Percentiles rank a stretch among this genome's conserved stretches.
Evolutionary conservation across 495 filamentous ascomycete species (phyloP).

Genomic region (Baudoinia panamericana): DNA sequence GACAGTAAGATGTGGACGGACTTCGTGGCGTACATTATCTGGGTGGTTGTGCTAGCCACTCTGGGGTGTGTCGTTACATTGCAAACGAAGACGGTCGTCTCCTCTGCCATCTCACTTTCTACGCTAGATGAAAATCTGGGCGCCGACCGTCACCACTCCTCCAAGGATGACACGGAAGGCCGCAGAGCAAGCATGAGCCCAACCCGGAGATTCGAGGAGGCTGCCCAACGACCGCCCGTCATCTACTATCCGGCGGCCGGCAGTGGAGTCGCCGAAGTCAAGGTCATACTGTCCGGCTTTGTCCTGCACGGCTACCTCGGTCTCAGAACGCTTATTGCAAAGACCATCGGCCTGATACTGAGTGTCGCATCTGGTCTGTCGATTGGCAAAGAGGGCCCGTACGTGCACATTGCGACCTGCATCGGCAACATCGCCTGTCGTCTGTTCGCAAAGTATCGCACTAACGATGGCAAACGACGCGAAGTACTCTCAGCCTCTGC

Average conservation of each 20-base stretch:
- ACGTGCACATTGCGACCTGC: constrained; percentile 93
- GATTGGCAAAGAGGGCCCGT: constrained; percentile 92
- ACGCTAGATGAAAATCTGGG: constrained; percentile 76
- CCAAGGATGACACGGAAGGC: constrained; percentile 20
- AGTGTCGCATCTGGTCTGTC: constrained; percentile 87
- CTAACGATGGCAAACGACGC: constrained; percentile 80
- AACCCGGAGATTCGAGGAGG: constrained; percentile 20
- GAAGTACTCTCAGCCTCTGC: constrained; percentile 89
- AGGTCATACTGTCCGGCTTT: constrained; percentile 93
- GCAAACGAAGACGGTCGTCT: constrained; percentile 79
- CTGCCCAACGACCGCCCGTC: constrained; percentile 49
- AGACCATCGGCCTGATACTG: constrained; percentile 69
- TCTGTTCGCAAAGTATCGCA: constrained; percentile 81
- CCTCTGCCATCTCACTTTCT: constrained; percentile 69
- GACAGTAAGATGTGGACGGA: constrained; percentile 54
- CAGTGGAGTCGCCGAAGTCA: constrained; percentile 93
- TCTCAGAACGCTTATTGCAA: constrained; percentile 74
- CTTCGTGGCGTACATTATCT: constrained; percentile 56
- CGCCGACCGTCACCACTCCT: constrained; percentile 21
- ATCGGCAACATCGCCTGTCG: constrained; percentile 92
- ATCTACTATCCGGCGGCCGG: constrained; percentile 92
- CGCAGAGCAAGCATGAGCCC: constrained; percentile 31
- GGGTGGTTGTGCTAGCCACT: constrained; percentile 58
- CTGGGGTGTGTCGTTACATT: constrained; percentile 68
- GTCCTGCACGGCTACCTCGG: constrained; percentile 94